Conservation (phyloP, 805 yeast genomes). For the Suhomyces sp. region DNA sequence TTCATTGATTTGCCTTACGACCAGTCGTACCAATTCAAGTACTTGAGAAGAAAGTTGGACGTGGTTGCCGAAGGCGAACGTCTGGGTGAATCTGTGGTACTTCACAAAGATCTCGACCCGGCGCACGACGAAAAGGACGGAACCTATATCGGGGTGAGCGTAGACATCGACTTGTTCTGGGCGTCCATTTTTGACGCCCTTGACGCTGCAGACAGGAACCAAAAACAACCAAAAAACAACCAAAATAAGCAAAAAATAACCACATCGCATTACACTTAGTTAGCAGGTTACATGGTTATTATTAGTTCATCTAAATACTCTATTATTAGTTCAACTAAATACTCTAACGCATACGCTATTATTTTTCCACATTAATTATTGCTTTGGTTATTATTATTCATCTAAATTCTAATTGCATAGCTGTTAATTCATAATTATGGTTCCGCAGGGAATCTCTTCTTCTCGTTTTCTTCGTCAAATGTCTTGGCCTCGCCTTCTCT, state of each 20-base stretch:
- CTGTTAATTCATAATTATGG: too few species aligned
- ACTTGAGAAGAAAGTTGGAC: constrained; percentile 20
- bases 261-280: too few species aligned
- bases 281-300: too few species aligned
- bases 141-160: constrained; percentile 5
- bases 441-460: background rate
- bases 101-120: background rate
- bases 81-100: constrained; percentile 26
- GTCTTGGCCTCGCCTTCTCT: background rate
- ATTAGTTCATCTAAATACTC: too few species aligned
- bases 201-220: background rate
- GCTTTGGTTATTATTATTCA: too few species aligned
- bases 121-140: constrained; percentile 4
- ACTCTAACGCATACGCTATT: too few species aligned
- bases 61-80: constrained; percentile 28
- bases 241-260: too few species aligned
- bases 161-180: constrained; percentile 11
- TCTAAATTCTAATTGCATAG: too few species aligned
- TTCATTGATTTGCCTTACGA: constrained; percentile 23
- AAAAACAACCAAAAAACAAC: background rate
- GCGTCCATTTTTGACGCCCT: constrained; percentile 2
- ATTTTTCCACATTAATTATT: too few species aligned
- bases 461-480: background rate
- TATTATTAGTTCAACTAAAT: too few species aligned
- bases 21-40: constrained; percentile 21